Evolutionary conservation across 78 protist species (phyloP).

Genomic region (Dictyostelium brefeldianum): DNA sequence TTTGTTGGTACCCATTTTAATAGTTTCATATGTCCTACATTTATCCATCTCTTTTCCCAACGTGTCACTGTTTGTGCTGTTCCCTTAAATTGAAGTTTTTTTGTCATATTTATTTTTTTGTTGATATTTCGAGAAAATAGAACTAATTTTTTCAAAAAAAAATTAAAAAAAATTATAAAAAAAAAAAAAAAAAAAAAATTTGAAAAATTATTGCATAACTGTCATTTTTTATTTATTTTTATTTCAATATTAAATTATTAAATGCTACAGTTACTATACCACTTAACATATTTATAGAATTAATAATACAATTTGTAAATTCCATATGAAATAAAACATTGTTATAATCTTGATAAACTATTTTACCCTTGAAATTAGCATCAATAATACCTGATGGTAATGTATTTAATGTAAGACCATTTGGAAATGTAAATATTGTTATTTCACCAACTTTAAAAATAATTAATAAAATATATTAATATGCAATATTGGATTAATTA

Average conservation of each 20-base stretch:
- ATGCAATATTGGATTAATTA: no score
- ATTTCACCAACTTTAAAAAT: neutral
- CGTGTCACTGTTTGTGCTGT: conserved; percentile 31
- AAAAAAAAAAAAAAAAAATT: neutral
- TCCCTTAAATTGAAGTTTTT: conserved; percentile 30
- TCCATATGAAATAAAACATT: no score
- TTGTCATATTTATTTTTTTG: conserved; percentile 11
- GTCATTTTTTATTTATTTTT: neutral
- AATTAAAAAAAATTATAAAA: neutral
- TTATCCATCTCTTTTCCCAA: conserved; percentile 75
- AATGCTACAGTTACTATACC: no score
- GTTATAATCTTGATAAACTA: neutral
- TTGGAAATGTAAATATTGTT: neutral
- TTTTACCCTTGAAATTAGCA: neutral
- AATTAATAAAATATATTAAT: neutral
- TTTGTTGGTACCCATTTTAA: conserved; percentile 63
- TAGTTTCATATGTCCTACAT: conserved; percentile 62
- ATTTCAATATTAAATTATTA: no score
- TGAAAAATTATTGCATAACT: neutral
- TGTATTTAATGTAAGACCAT: neutral
- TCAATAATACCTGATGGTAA: neutral
- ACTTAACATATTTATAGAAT: no score
- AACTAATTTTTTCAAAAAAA: neutral
- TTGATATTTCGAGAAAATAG: neutral
- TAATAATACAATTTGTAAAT: no score